Evolutionary conservation across 129 eudicot species (phyloP).

Genomic region (Lactuca sativa): DNA sequence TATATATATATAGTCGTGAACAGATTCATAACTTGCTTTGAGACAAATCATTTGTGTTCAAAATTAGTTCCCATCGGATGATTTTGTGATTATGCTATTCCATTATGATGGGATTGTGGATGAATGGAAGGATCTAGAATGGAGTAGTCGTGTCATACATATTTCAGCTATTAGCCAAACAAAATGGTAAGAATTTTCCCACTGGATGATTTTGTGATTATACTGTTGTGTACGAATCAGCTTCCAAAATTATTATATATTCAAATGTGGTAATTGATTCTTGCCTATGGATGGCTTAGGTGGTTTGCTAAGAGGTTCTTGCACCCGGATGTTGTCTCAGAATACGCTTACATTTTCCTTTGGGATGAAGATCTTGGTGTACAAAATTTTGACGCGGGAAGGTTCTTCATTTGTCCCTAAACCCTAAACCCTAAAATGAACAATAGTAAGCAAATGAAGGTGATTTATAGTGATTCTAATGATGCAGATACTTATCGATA

Average conservation of each 20-base stretch:
- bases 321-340: constrained; percentile 77
- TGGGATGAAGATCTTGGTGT: constrained; percentile 99
- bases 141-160: constrained; percentile 80
- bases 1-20: neutral
- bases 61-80: constrained; percentile 54
- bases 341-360: constrained; percentile 79
- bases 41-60: constrained; percentile 8
- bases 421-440: constrained; percentile 6
- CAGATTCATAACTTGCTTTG: neutral
- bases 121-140: constrained; percentile 79
- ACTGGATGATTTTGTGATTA: no score
- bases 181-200: constrained; percentile 52
- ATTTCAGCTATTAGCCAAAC: constrained; percentile 82
- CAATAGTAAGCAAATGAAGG: neutral
- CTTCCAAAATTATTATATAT: neutral
- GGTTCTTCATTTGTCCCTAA: constrained; percentile 35
- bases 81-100: constrained; percentile 79
- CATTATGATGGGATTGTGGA: constrained; percentile 87
- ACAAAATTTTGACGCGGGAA: constrained; percentile 62
- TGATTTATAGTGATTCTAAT: neutral
- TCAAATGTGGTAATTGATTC: neutral
- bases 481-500: constrained; percentile 64
- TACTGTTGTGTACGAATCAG: no score
- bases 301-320: constrained; percentile 96
- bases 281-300: constrained; percentile 40